Conservation (phyloP, 768 basidiomycete species). For the Termitomyces sp. region DNA sequence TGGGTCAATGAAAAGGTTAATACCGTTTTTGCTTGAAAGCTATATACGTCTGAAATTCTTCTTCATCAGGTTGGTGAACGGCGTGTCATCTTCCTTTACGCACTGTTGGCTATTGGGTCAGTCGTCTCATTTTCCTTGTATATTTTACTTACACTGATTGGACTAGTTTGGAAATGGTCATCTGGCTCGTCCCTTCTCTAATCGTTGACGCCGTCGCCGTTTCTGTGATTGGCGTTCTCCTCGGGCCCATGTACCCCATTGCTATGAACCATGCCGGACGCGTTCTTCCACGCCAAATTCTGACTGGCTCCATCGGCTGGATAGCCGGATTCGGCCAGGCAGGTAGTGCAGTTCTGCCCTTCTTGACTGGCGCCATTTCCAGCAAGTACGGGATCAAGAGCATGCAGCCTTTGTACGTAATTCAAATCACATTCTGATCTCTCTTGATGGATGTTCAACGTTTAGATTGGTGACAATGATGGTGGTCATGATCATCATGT, state of each 20-base stretch:
- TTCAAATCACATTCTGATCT: background rate
- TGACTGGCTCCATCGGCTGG: slow-evolving; percentile 63
- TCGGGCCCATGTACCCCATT: slow-evolving; percentile 76
- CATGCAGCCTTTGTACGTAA: slow-evolving; percentile 56
- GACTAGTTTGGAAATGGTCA: slow-evolving; percentile 51
- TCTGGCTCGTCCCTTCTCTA: slow-evolving; percentile 68
- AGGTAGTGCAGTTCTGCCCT: slow-evolving; percentile 67
- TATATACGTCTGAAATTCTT: background rate
- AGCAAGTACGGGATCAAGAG: slow-evolving; percentile 53
- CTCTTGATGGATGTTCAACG: background rate
- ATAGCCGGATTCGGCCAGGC: slow-evolving; percentile 66
- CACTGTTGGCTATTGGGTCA: slow-evolving; percentile 43
- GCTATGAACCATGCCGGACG: slow-evolving; percentile 66
- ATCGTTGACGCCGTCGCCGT: slow-evolving; percentile 61
- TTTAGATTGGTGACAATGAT: slow-evolving; percentile 56
- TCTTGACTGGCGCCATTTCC: slow-evolving; percentile 67
- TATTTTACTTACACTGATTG: background rate
- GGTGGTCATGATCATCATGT: slow-evolving; percentile 49
- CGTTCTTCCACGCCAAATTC: slow-evolving; percentile 65
- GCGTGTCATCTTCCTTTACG: slow-evolving; percentile 46
- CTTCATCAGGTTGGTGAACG: slow-evolving; percentile 44
- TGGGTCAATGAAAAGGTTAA: slow-evolving; percentile 49
- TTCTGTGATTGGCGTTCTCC: slow-evolving; percentile 55
- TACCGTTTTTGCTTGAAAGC: background rate
- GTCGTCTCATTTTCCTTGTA: slow-evolving; percentile 6